A percentile compares a stretch with the other conserved stretches of the same genome.
These are phyloP conservation scores for Acanthamoeba royreba DNA, from an alignment of 208 protist species.

Conservation along the genomic window DNA sequence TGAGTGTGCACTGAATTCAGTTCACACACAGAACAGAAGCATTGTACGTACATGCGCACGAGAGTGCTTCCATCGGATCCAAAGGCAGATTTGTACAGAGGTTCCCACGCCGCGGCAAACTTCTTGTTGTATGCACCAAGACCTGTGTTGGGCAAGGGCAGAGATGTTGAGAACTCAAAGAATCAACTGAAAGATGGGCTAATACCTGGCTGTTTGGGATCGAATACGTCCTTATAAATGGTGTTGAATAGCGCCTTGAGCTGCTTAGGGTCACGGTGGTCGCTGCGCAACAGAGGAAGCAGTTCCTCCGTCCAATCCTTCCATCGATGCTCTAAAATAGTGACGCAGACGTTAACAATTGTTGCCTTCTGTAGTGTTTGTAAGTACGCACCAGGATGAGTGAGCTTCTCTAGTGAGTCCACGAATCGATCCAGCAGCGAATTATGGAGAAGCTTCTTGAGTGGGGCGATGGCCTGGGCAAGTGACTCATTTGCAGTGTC, in stretches of 20 bases:
- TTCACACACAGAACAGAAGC: no score
- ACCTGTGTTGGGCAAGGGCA: no score
- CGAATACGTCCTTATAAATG: conserved; percentile 70
- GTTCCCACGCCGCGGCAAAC: conserved; percentile 65
- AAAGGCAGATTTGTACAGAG: conserved; percentile 20
- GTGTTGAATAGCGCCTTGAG: background rate
- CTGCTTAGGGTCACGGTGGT: background rate
- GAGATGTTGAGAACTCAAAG: no score
- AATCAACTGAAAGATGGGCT: no score
- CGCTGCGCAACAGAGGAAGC: conserved; percentile 54
- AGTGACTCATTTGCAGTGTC: background rate
- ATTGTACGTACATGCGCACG: conserved; percentile 11
- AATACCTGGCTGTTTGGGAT: conserved; percentile 52
- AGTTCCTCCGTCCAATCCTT: conserved; percentile 76
- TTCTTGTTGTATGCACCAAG: conserved; percentile 61
- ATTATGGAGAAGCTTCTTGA: conserved; percentile 53
- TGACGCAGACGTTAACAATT: no score
- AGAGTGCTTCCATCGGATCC: conserved; percentile 17
- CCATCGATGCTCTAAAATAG: conserved; percentile 76
- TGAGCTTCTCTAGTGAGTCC: conserved; percentile 67
- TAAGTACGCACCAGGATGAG: conserved; percentile 73
- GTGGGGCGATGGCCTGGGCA: background rate
- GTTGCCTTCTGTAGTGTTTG: no score
- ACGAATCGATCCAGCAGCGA: conserved; percentile 69
- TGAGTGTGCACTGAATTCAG: no score